These are phyloP conservation scores for Taphrina betulina DNA, from an alignment of 1,139 yeast genomes.

Conservation along the genomic window DNA sequence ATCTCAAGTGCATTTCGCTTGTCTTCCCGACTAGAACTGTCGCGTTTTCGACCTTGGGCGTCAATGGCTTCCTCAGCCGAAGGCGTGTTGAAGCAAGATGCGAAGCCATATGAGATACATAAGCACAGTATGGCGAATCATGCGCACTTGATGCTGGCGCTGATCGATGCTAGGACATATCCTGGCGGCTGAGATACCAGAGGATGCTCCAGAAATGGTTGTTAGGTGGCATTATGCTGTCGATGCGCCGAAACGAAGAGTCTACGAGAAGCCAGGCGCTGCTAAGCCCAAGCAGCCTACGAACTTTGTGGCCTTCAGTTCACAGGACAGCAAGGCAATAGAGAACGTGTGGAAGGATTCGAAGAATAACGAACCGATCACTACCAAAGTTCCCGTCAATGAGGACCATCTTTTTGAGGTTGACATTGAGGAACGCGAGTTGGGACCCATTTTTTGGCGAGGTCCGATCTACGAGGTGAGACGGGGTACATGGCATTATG, in stretches of 20 bases:
- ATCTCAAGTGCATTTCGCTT: constrained; percentile 15
- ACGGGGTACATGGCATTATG: constrained; percentile 79
- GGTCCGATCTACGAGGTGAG: constrained; percentile 84
- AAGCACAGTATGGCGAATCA: too few relatives aligned
- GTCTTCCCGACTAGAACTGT: constrained; percentile 14
- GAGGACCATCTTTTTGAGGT: constrained; percentile 81
- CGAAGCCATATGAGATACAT: constrained; percentile 12
- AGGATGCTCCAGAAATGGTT: constrained; percentile 19
- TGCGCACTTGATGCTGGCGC: too few relatives aligned
- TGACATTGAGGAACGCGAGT: constrained; percentile 54
- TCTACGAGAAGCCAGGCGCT: constrained; percentile 33
- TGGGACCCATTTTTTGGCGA: constrained; percentile 80
- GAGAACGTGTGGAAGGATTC: constrained; percentile 20
- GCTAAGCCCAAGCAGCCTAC: constrained; percentile 31
- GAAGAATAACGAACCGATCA: neutral
- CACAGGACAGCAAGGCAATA: constrained; percentile 19
- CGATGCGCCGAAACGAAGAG: constrained; percentile 31
- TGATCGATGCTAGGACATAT: constrained; percentile 20
- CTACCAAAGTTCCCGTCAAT: constrained; percentile 56
- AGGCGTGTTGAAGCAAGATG: constrained; percentile 12
- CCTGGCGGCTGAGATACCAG: constrained; percentile 10
- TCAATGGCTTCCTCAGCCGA: constrained; percentile 6
- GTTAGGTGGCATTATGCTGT: constrained; percentile 35
- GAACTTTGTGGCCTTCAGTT: constrained; percentile 10
- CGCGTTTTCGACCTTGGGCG: constrained; percentile 5